Conservation (phyloP, 305 asterid genomes). For the Fraxinus albicans region DNA sequence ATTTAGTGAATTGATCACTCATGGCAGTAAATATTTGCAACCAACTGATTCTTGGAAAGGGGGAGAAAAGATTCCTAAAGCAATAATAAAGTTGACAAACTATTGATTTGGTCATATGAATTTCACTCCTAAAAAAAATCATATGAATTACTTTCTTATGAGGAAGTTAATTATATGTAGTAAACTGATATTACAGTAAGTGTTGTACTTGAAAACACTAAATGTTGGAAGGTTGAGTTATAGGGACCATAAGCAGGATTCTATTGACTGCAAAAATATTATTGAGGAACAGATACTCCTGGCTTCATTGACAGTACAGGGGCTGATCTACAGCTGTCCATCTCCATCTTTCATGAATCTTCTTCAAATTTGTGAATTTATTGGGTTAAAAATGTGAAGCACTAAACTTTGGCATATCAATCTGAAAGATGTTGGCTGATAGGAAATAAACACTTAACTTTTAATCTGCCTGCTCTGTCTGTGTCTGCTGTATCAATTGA, state of each 20-base stretch:
- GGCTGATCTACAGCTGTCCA: not conserved
- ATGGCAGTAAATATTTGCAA: not conserved
- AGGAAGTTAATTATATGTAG: slow-evolving; percentile 1
- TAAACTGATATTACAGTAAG: not conserved
- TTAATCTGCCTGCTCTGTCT: not conserved
- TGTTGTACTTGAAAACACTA: not conserved
- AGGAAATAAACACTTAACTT: not conserved
- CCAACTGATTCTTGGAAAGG: not conserved
- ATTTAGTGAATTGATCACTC: not conserved
- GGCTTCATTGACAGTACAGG: not conserved
- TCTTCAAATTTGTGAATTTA: not conserved
- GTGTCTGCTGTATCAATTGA: not conserved
- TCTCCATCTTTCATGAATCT: not conserved
- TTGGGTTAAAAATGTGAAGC: not conserved
- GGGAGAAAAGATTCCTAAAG: not conserved
- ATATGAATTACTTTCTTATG: not conserved
- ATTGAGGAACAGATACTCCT: not conserved
- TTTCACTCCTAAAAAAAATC: not conserved
- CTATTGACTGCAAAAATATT: slow-evolving; percentile 9
- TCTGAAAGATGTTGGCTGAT: not conserved
- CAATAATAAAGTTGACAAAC: not conserved
- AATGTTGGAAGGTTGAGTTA: not conserved
- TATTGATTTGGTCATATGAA: not conserved
- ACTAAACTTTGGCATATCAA: not conserved
- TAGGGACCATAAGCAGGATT: not conserved